A percentile compares a stretch with the other conserved stretches of the same genome.
Conservation (phyloP, 1,139 yeast species). For the Saccharomyces hybrid region DNA sequence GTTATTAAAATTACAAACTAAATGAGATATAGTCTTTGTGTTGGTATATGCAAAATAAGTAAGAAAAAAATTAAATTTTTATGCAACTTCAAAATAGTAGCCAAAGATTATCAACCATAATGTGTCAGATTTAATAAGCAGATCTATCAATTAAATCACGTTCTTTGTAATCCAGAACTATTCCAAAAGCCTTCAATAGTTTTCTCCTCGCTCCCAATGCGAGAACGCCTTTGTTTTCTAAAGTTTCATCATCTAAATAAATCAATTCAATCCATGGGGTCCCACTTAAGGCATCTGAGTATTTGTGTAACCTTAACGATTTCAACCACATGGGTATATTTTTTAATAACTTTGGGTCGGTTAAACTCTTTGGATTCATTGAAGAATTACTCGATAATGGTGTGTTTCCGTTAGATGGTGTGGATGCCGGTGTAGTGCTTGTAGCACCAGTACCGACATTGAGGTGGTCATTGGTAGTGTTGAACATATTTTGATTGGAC, state of each 20-base stretch:
- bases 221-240: slow-evolving; percentile 75
- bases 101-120: neutral
- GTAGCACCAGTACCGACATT: slow-evolving; percentile 6
- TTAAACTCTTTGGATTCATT: slow-evolving; percentile 51
- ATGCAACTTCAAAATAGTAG: neutral
- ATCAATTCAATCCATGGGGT: slow-evolving; percentile 75
- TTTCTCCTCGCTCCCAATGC: slow-evolving; percentile 95
- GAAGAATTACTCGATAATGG: slow-evolving; percentile 38
- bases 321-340: slow-evolving; percentile 93
- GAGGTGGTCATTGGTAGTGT: slow-evolving; percentile 4
- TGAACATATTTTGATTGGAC: neutral
- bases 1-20: neutral
- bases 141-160: slow-evolving; percentile 29
- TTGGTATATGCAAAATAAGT: neutral
- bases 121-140: slow-evolving; percentile 16
- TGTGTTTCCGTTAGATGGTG: slow-evolving; percentile 6
- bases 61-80: neutral
- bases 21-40: neutral
- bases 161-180: slow-evolving; percentile 49
- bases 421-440: slow-evolving; percentile 2
- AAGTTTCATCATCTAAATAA: slow-evolving; percentile 55
- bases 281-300: slow-evolving; percentile 74
- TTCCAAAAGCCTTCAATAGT: slow-evolving; percentile 81
- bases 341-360: slow-evolving; percentile 54
- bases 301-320: slow-evolving; percentile 81